A percentile compares a stretch with the other conserved stretches of the same genome.
phyloP scores from a whole-genome alignment of 768 basidiomycete genomes.

The Dioszegia hungarica region DNA sequence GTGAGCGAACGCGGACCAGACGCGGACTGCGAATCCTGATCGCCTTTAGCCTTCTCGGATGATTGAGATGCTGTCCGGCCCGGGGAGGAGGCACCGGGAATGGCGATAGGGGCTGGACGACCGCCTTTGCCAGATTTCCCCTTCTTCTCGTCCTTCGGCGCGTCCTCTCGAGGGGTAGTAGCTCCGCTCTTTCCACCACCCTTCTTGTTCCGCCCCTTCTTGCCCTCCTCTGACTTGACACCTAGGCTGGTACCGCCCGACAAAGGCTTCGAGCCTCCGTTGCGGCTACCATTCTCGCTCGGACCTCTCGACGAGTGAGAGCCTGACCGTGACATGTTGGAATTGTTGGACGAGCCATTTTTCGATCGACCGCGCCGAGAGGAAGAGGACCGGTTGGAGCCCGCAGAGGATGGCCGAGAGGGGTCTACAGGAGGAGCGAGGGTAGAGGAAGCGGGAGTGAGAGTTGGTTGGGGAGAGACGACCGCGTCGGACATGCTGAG shows the following conservation, averaged over 20 bases:
- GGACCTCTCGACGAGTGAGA: slow-evolving; percentile 28
- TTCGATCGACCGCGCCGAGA: slow-evolving; percentile 21
- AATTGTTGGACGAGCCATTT: slow-evolving; percentile 18
- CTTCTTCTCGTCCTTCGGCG: background rate
- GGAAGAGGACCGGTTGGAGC: slow-evolving; percentile 19
- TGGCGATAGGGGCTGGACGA: slow-evolving; percentile 25
- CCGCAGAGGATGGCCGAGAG: slow-evolving; percentile 30
- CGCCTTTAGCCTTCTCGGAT: background rate
- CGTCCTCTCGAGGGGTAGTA: slow-evolving; percentile 5
- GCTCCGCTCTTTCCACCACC: slow-evolving; percentile 2
- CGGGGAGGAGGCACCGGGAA: slow-evolving; percentile 4
- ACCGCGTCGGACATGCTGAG: slow-evolving; percentile 7
- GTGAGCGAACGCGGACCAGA: slow-evolving; percentile 21
- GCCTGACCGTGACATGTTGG: slow-evolving; percentile 23
- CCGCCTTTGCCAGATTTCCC: background rate
- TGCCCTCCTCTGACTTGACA: slow-evolving; percentile 12
- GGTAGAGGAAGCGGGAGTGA: slow-evolving; percentile 7
- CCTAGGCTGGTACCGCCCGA: slow-evolving; percentile 37
- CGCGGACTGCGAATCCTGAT: background rate
- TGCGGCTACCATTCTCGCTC: slow-evolving; percentile 18
- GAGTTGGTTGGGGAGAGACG: slow-evolving; percentile 3
- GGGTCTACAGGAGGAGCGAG: slow-evolving; percentile 28
- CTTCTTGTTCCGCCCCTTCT: slow-evolving; percentile 7
- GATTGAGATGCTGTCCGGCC: background rate
- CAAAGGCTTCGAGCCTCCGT: slow-evolving; percentile 31